Conservation (phyloP, 2,329 filamentous ascomycete species). For the Diaporthe helianthi region DNA sequence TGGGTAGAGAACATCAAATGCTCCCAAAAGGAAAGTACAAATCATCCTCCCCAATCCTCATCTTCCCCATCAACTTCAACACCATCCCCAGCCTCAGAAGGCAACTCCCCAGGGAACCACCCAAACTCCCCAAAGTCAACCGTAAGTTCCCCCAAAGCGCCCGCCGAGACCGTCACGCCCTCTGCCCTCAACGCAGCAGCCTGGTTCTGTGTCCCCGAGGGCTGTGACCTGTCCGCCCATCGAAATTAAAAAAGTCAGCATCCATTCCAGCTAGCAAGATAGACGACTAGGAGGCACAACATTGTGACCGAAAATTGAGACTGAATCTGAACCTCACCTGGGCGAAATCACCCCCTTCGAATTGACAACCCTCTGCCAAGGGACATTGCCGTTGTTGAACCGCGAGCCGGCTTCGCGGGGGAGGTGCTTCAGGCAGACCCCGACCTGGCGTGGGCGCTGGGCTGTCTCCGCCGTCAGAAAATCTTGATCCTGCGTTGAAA, state of each 20-base stretch:
- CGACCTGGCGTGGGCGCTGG: slow-evolving; percentile 82
- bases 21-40: no score
- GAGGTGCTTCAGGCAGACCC: slow-evolving; percentile 87
- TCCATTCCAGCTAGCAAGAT: neutral
- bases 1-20: neutral
- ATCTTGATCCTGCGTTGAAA: no score
- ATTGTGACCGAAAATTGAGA: no score
- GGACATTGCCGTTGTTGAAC: slow-evolving; percentile 81
- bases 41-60: slow-evolving; percentile 35
- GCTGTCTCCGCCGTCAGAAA: slow-evolving; percentile 50
- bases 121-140: slow-evolving; percentile 60
- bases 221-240: slow-evolving; percentile 52
- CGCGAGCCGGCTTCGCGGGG: slow-evolving; percentile 58
- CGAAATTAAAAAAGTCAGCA: no score
- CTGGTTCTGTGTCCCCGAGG: slow-evolving; percentile 57
- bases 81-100: slow-evolving; percentile 48
- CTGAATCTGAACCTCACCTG: slow-evolving; percentile 63
- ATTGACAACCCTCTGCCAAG: slow-evolving; percentile 95
- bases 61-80: slow-evolving; percentile 38
- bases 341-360: slow-evolving; percentile 85
- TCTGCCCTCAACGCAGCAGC: slow-evolving; percentile 58
- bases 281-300: no score
- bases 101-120: slow-evolving; percentile 61
- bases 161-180: slow-evolving; percentile 57
- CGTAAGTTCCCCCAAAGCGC: slow-evolving; percentile 57